A percentile compares a stretch with the other conserved stretches of the same genome.
phyloP scores from a whole-genome alignment of 2,329 filamentous ascomycete genomes.

The Xylaria sp. region DNA sequence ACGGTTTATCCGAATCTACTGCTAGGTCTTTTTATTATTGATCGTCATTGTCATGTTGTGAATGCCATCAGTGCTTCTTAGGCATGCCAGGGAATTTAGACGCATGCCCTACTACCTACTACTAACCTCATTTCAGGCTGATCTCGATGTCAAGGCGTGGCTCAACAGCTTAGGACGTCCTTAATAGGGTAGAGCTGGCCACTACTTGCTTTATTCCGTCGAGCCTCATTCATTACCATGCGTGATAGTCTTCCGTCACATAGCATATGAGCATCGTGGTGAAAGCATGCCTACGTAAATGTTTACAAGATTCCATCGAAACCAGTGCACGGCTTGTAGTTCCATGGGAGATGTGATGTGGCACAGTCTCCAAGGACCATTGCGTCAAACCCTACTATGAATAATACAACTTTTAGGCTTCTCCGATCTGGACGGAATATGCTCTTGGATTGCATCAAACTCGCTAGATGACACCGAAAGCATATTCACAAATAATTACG shows the following conservation, averaged over 20 bases:
- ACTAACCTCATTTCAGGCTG: not conserved
- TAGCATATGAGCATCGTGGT: not conserved
- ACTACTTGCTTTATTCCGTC: not conserved
- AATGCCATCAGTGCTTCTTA: conserved; percentile 4
- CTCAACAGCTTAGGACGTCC: not conserved
- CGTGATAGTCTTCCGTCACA: not conserved
- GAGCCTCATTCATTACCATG: not conserved
- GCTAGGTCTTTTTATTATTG: not conserved
- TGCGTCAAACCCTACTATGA: not conserved
- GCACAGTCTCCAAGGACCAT: not conserved
- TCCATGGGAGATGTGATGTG: too few species aligned
- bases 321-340: not conserved
- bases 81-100: conserved; percentile 7
- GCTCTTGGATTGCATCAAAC: not conserved
- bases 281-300: not conserved
- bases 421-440: conserved; percentile 3
- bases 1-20: not conserved
- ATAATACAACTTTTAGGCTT: not conserved
- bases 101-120: conserved; percentile 3
- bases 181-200: not conserved
- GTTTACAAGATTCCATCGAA: not conserved
- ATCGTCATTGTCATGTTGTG: not conserved
- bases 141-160: conserved; percentile 1
- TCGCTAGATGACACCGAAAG: conserved; percentile 9
- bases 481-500: conserved; percentile 17